Evolutionary conservation across 805 yeast species (phyloP), one percentile per base, ranked within the genome.

Genomic region (Saitoella complicata): DNA sequence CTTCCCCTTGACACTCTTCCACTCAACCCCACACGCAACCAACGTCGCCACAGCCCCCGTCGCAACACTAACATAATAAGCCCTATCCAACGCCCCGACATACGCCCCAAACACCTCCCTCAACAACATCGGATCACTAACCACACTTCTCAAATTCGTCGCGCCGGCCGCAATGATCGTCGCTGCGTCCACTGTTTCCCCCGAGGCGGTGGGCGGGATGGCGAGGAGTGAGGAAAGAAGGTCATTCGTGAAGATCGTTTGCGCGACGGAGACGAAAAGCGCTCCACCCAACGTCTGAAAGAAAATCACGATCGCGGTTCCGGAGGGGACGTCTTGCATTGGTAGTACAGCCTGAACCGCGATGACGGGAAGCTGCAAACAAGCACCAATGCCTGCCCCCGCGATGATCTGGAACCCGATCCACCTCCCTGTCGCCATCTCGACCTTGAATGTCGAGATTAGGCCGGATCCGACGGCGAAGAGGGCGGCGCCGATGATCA

Each of bases 381-480:
- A 48, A 7, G 32, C 21, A 6, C 80, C 81, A 38, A 66, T 55
- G 0, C 71, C 63, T 5, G 67, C 58, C 30, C 80, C 80, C 6
- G 61, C 54, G 5, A 70, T 51, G 31, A 73, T 67, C 45, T 70
- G 65, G 33, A 64, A 59, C 0, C 76, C 73, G 43, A 73, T 65
- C 46, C 67, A 62, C 30, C 55, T 43, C 1, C 67, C 54, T 2
- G 51, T 47, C 5, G 61, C 46, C 1, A 75, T 61, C 38, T 69
- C 59, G 7, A 58, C 61, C 1, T 57, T 55, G 31, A 74, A 61
- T n/a, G 74, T 55, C 1, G 62, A 43, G 5, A 72, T 43, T 7
- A 70, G 41, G 1, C 78, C 79, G 35, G 59, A 50, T 5, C 76
- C 76, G 6, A 72, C 49, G 4, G 68, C 56, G 3, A 64, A 64